These are phyloP conservation scores for Fusarium mexicanum DNA, from an alignment of 2,329 filamentous ascomycete species.

Conservation along the genomic window DNA sequence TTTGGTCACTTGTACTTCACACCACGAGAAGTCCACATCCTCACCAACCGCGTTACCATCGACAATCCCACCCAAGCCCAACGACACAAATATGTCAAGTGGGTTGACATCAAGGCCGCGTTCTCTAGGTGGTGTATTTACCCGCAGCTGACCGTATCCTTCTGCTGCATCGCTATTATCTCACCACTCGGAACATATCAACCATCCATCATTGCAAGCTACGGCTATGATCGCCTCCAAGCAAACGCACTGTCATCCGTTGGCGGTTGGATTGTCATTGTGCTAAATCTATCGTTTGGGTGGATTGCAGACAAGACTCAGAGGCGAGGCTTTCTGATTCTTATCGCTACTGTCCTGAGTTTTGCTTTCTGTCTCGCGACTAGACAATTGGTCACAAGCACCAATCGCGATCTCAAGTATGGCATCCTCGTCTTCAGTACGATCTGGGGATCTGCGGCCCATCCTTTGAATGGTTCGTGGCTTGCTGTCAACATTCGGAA, in stretches of 20 bases:
- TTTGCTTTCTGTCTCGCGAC: neutral
- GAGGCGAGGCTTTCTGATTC: neutral
- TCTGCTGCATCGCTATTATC: conserved; percentile 18
- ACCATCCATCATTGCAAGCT: conserved; percentile 9
- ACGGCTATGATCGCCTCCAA: neutral
- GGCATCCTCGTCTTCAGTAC: neutral
- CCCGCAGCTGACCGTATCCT: conserved; percentile 7
- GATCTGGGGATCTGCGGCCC: neutral
- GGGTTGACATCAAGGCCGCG: conserved; percentile 5
- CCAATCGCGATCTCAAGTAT: neutral
- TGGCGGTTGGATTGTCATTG: neutral
- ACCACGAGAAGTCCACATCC: neutral
- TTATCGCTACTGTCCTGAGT: neutral
- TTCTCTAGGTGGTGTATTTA: conserved; percentile 15
- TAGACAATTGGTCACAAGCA: neutral
- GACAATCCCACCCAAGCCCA: neutral
- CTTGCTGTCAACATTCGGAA: neutral
- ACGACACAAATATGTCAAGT: neutral
- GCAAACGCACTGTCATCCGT: neutral
- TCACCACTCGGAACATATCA: conserved; percentile 13
- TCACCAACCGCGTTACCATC: neutral
- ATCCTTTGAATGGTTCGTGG: neutral
- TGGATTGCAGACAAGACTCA: neutral
- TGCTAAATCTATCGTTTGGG: neutral
- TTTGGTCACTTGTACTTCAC: neutral